Percentiles rank a stretch among this genome's conserved stretches.
Evolutionary conservation across 139 green algal species (phyloP).

Genomic region (Limnomonas spitsbergensis): DNA sequence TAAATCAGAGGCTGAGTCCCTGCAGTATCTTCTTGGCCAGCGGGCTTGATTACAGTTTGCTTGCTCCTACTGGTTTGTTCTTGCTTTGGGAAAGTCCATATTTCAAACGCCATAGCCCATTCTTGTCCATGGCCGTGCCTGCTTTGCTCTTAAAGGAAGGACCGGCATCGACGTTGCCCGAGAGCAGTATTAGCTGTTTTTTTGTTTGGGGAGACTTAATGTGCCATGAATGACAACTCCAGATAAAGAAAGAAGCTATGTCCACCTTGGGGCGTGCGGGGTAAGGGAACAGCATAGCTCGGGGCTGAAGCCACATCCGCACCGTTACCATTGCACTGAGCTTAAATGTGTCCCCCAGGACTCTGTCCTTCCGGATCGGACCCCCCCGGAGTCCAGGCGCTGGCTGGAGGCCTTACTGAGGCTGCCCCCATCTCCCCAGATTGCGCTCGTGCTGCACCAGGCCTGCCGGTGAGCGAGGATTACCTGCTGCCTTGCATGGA

Average conservation of each 20-base stretch:
- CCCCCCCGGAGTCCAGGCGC: background rate
- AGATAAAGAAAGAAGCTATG: too few species aligned
- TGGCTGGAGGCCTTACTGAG: conserved; percentile 6
- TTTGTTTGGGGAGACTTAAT: too few species aligned
- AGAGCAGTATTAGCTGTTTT: too few species aligned
- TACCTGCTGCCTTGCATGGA: background rate
- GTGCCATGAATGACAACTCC: too few species aligned
- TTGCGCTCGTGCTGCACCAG: background rate
- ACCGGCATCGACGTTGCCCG: background rate
- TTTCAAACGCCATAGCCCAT: background rate
- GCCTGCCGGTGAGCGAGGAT: background rate
- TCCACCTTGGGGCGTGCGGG: too few species aligned
- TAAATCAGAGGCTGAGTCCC: background rate
- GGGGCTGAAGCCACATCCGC: too few species aligned
- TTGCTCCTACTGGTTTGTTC: too few species aligned
- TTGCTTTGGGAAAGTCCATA: too few species aligned
- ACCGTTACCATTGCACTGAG: too few species aligned
- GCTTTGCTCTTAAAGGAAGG: background rate
- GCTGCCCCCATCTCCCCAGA: background rate
- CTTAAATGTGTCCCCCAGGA: background rate
- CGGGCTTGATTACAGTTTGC: too few species aligned
- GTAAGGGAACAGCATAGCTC: too few species aligned
- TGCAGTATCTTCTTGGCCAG: too few species aligned
- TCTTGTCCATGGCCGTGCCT: background rate
- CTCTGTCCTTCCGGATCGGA: background rate